Evolutionary conservation across 371 early-diverging fungal genomes (phyloP).

Genomic region (Chytridium lagenaria): DNA sequence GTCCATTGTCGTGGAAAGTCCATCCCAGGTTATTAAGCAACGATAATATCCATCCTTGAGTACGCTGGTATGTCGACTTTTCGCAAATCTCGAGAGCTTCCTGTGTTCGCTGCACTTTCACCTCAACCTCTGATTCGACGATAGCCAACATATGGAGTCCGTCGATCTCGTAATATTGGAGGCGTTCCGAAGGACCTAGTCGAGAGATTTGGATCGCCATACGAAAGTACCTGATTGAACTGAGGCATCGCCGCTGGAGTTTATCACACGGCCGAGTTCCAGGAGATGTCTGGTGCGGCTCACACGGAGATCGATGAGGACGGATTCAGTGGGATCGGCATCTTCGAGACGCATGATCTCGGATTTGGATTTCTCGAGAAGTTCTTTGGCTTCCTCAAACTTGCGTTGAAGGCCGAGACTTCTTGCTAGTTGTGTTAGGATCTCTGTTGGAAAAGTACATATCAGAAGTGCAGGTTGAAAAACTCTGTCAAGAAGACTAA

Average conservation of each 20-base stretch:
- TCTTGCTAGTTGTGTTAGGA: slow-evolving; percentile 25
- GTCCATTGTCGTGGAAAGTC: slow-evolving; percentile 6
- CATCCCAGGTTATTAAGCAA: slow-evolving; percentile 21
- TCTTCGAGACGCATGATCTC: slow-evolving; percentile 8
- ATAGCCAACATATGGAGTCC: slow-evolving; percentile 29
- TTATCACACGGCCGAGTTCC: slow-evolving; percentile 15
- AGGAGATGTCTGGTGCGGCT: slow-evolving; percentile 16
- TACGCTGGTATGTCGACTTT: background rate
- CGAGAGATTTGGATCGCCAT: slow-evolving; percentile 10
- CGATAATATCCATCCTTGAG: slow-evolving; percentile 12
- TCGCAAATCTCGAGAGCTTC: background rate
- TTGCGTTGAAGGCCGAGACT: slow-evolving; percentile 20
- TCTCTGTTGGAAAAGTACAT: slow-evolving; percentile 3
- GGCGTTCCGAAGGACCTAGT: slow-evolving; percentile 1
- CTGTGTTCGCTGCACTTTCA: background rate
- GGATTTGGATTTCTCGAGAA: background rate
- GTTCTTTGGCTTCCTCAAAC: slow-evolving; percentile 17
- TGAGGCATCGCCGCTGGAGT: slow-evolving; percentile 8
- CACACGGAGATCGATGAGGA: slow-evolving; percentile 1
- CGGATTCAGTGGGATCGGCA: background rate
- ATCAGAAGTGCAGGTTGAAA: background rate
- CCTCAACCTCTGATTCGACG: slow-evolving; percentile 21
- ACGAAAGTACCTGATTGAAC: slow-evolving; percentile 13
- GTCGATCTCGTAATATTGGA: slow-evolving; percentile 16
- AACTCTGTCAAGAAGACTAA: background rate